Evolutionary conservation across 345 rosid genomes (phyloP), one percentile per base, ranked within the genome.

Genomic region (Durio zibethinus): DNA sequence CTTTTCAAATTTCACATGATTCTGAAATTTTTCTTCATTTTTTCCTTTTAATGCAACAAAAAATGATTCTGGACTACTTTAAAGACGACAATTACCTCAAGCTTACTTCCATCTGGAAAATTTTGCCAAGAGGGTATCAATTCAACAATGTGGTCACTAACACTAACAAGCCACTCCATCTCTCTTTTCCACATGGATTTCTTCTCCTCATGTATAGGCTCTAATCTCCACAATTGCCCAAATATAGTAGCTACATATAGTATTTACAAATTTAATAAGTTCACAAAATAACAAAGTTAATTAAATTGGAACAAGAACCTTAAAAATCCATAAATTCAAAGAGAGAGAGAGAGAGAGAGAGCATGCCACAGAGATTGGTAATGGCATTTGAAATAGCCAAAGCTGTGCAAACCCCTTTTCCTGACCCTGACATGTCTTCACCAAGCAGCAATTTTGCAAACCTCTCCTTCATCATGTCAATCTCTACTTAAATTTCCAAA

Each of bases 401-500:
- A 78, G 98, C 94, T 8, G 98, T 86, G 80, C 93, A 90, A 45
- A 87, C 99, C 9, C 99, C 99, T 83, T 91, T 91, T 10, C 99
- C 99, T 43, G 92, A 91, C 15, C 99, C 99, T 69, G 98, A 96
- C 98, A 96, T 93, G 79, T 96, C 99, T 77, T 96, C 99, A 8
- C 99, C 99, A 71, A 96, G 99, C 79, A 96, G 77, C 86, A 96
- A 80, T 77, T 96, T 96, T 16, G 98, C 87, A 84, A 92, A 93
- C 75, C 95, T 92, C 87, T 96, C 99, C 88, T 90, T 96, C 97
- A 96, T 96, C 97, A 90, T 86, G 29, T 96, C 93, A 70, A 84
- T 81, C 77, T 91, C 99, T 96, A 54, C 18, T 33, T 60, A 63
- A 76, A 79, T 53, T 40, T 43, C 23, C 61, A 7, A 25, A 52